Evolutionary conservation across 306 rosid species (phyloP), one percentile per base, ranked within the genome.

Genomic region (Alnus glutinosa): DNA sequence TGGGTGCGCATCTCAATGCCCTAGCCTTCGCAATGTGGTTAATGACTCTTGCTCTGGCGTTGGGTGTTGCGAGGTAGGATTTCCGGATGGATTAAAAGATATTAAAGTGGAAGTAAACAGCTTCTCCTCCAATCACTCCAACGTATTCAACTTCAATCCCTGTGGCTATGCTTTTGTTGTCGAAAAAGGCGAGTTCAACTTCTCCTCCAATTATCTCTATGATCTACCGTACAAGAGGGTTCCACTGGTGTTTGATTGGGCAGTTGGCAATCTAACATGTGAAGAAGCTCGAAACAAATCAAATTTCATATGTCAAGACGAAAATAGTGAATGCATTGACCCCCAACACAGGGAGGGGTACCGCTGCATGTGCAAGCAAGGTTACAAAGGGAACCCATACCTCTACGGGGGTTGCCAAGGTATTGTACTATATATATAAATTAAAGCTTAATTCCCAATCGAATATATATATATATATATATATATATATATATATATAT

Each of bases 121-220:
- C 78, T 81, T 2, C 14, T 0, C 4, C 0, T 23, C 28, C 28
- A 50, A 76, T 1, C 39, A 36, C 39, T 0, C 1, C 9, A 1
- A 4, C 0, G 49, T 62, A 2, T 8, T 13, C 47, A 2, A 55
- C n/a, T 79, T 73, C 69, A 79, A 73, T 51, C 75, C 82, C 3
- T 88, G 89, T 62, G 77, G 88, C 42, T 86, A 77, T 51, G 79
- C 86, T 19, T 83, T 88, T 69, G 34, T 83, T 2, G 76, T 39
- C 0, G 68, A 79, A 42, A 62, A 46, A 14, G 50, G 69, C 4
- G 63, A 54, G 70, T 88, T 83, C 64, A 77, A 74, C 44, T 88
- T 88, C 85, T n/a, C 70, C 6, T 0, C 15, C 1, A 0, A 0
- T 4, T 50, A 78, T 69, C 71, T 85, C 11, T 51, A 2, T 2